Evolutionary conservation across 352 stramenopile species (phyloP).

Genomic region (Globisporangium spiculum): DNA sequence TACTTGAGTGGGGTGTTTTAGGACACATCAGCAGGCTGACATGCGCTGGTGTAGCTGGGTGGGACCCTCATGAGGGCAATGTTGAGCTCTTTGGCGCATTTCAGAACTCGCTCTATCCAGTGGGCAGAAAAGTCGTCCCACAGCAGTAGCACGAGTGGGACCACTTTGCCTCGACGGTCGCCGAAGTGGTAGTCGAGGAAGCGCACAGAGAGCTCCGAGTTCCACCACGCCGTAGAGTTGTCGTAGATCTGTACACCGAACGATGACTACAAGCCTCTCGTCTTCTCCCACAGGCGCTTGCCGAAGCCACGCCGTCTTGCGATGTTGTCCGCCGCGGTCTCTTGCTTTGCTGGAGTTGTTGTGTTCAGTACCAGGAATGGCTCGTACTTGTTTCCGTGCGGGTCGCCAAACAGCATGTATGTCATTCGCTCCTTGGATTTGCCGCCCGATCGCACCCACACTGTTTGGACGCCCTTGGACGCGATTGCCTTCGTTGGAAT

Average conservation of each 20-base stretch:
- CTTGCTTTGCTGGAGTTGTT: not conserved
- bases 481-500: constrained; percentile 20
- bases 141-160: constrained; percentile 4
- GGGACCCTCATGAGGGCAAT: too few relatives aligned
- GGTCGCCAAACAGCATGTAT: constrained; percentile 13
- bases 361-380: constrained; percentile 31
- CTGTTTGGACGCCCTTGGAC: constrained; percentile 12
- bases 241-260: constrained; percentile 20
- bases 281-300: constrained; percentile 14
- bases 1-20: too few relatives aligned
- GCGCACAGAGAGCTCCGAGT: constrained; percentile 22
- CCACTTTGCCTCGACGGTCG: not conserved
- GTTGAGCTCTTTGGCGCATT: too few relatives aligned
- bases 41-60: too few relatives aligned
- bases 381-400: constrained; percentile 26
- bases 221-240: constrained; percentile 35
- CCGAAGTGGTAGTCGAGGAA: constrained; percentile 25
- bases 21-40: too few relatives aligned
- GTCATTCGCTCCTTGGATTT: constrained; percentile 28
- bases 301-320: constrained; percentile 20
- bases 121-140: constrained; percentile 15
- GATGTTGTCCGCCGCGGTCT: constrained; percentile 14
- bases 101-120: constrained; percentile 5
- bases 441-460: constrained; percentile 22
- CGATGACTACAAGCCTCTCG: constrained; percentile 16